phyloP scores from a whole-genome alignment of 169 alveolate species.

The Cyclospora cayetanensis region DNA sequence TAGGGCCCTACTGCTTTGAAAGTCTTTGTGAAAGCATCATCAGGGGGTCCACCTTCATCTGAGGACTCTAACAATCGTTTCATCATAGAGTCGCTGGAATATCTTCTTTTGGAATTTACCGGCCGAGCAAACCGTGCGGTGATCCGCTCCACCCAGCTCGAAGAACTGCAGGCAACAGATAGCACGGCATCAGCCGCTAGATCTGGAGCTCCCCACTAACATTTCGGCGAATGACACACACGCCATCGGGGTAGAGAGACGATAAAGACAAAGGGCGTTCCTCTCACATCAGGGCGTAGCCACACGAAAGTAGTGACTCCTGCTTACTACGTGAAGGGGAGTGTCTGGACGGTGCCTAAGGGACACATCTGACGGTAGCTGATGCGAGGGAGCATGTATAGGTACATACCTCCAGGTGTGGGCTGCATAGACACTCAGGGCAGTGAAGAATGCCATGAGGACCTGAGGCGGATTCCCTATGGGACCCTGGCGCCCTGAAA shows the following conservation, averaged over 20 bases:
- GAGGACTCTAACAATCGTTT: constrained; percentile 14
- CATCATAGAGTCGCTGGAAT: constrained; percentile 36
- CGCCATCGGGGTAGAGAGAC: background rate
- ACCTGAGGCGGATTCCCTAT: no score
- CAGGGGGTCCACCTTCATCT: no score
- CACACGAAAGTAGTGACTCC: background rate
- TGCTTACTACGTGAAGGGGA: background rate
- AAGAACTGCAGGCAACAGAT: constrained; percentile 1
- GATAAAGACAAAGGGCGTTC: background rate
- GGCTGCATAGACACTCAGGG: constrained; percentile 36
- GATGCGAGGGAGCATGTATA: no score
- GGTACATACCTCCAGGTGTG: constrained; percentile 26
- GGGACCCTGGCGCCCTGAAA: no score
- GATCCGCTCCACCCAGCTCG: constrained; percentile 39
- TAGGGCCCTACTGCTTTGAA: no score
- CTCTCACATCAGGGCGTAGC: background rate
- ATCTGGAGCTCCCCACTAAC: background rate
- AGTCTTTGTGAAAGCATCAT: no score
- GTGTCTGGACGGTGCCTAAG: background rate
- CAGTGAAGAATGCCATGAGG: background rate
- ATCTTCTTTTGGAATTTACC: constrained; percentile 46
- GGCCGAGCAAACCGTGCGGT: constrained; percentile 63
- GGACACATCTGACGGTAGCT: no score
- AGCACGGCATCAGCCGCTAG: background rate
- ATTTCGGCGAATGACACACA: background rate